Evolutionary conservation across 208 protist genomes (phyloP).

Genomic region (Leishmania turanica): DNA sequence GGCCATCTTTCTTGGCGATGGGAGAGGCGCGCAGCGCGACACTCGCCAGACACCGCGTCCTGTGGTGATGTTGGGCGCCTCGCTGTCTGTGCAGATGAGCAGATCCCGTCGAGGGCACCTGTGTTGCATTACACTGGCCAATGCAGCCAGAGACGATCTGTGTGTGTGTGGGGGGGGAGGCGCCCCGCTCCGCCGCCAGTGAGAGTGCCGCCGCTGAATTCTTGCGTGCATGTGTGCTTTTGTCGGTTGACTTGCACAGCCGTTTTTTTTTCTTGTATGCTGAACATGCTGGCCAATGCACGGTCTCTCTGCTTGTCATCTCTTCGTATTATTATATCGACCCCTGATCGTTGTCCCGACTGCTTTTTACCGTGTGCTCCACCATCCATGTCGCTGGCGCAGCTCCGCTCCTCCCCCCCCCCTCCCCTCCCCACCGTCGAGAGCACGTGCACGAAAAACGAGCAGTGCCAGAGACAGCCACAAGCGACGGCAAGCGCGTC

Average conservation of each 20-base stretch:
- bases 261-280: not conserved
- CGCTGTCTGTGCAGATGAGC: not conserved
- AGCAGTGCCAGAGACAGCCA: not conserved
- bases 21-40: not conserved
- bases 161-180: not conserved
- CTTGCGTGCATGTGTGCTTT: not conserved
- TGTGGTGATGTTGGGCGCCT: not conserved
- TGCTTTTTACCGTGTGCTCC: not conserved
- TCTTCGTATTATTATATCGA: not conserved
- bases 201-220: not conserved
- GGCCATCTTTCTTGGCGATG: not conserved
- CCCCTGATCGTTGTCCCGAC: not conserved
- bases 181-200: not conserved
- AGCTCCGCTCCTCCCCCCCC: not conserved
- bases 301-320: not conserved
- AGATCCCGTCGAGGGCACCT: not conserved
- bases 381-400: not conserved
- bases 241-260: not conserved
- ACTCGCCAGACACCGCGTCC: not conserved
- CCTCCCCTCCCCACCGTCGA: too few species aligned
- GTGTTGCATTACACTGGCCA: not conserved
- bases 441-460: not conserved
- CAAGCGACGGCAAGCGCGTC: not conserved
- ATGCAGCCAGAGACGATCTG: not conserved
- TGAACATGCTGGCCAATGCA: not conserved